Base-by-base conservation (phyloP, 2,329 filamentous ascomycete genomes). In the Cytospora paraplurivora region DNA sequence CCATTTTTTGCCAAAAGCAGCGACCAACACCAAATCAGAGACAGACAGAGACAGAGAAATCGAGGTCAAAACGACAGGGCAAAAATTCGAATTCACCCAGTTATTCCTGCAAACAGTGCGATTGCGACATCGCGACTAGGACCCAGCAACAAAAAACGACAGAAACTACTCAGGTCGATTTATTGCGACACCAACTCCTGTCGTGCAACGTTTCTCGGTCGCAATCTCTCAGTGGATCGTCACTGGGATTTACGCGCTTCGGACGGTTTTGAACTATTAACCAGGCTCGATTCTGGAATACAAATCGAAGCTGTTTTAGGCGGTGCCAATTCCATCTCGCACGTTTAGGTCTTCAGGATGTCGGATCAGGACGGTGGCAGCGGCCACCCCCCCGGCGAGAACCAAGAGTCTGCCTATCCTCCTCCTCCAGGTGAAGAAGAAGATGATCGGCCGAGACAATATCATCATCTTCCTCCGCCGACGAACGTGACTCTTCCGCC, bases 401-500 rank as follows among this genome's bases (percentile, higher is more conserved):
- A 70, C 63, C 68, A 79, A 70, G 78, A 80, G 47, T 75, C 72
- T 62, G 76, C 77, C 63, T 77, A 81, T 68, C 76, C 78, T 58
- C 74, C 76, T 13, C 72, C 75, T 65, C 75, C 78, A 56, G 76
- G 77, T 62, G 77, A 77, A 63, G 77, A 76, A 62, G 77, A 76
- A 62, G 78, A 81, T 67, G 76, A 76, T 66, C 70, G 73, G 54
- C 72, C 74, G 52, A 75, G 74, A 70, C 65, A 66, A 41, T 69
- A 68, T 65, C 71, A 64, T 54, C 73, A 69, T 67, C 71, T 68
- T 61, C 59, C 70, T 66, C 70, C 71, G 64, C 82, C 81, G 77
- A 77, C 79, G 59, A 71, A 76, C 63, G 77, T 82, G 64, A 81
- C 77, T 65, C 73, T 82, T 38, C 82, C 82, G 1, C 79, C 82